Evolutionary conservation across 176 grass and related monocot genomes (phyloP), one percentile per base, ranked within the genome.

Genomic region (Themeda triandra): DNA sequence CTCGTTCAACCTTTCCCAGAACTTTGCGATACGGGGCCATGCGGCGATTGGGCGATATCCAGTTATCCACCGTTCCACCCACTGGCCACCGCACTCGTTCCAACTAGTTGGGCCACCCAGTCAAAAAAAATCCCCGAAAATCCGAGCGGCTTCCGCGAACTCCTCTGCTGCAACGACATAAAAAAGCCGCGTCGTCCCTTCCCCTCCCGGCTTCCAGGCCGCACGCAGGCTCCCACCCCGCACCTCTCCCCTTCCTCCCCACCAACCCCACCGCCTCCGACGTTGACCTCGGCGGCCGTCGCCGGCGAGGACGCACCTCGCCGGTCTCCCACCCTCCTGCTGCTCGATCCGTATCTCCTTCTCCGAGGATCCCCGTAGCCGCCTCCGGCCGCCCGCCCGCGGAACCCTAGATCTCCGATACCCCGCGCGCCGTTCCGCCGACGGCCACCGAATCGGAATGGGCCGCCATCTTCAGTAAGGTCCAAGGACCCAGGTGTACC

Each of bases 81-180:
- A 49, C 46, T 49, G 46, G 46, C 18, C 49, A 58, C 64, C 53
- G 60, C 19, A 3, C 36, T 69, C 72, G 28, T 15, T 68, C 76
- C 77, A 67, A 75, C 35, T 68, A 63, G 39, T 62, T 69, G 70
- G 46, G 8, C 35, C 42, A 63, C 75, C 48, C 19, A 36, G 76
- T 32, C 32, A 28, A 35, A 84, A 65, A 42, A 84, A 65, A 84
- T 74, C 81, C 71, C 59, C 69, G 69, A 81, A 89, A 89, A 86
- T 77, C 77, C 65, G 21, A 48, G 78, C 64, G 25, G 78, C 71
- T 19, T 42, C 71, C 71, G 53, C 88, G 31, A 28, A 15, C 78
- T 15, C 42, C 28, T 44, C 63, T 11, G 21, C 76, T 4, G 59
- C 66, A 9, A 49, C 86, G 29, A 33, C 64, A 89, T 82, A 77